Percentiles rank a stretch among this genome's conserved stretches.
Evolutionary conservation across 495 filamentous ascomycete genomes (phyloP).

Genomic region (Mycothermus thermophilus): DNA sequence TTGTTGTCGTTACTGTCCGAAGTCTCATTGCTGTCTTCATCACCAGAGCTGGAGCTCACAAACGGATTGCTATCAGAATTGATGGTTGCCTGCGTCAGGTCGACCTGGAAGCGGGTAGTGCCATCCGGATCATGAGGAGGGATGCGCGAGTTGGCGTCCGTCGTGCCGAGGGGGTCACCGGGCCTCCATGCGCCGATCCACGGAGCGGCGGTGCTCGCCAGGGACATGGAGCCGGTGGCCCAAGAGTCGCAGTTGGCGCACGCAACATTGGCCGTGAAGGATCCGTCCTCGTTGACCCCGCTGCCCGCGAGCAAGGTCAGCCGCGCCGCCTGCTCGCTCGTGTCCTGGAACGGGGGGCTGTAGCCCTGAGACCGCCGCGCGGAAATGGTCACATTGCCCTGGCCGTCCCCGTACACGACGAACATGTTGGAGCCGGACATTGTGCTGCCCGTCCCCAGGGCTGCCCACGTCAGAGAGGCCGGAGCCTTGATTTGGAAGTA

Average conservation of each 20-base stretch:
- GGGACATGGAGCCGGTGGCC: constrained; percentile 43
- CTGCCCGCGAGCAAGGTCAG: constrained; percentile 47
- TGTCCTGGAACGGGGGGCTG: constrained; percentile 38
- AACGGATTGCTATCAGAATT: constrained; percentile 50
- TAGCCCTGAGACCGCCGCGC: constrained; percentile 43
- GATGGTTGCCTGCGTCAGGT: constrained; percentile 41
- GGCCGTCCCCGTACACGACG: constrained; percentile 47
- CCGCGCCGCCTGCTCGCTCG: constrained; percentile 24
- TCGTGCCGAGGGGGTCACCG: constrained; percentile 43
- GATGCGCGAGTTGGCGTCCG: constrained; percentile 35
- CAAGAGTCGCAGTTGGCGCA: constrained; percentile 36
- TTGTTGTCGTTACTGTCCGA: not conserved
- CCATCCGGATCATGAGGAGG: constrained; percentile 43
- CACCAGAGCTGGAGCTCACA: too few relatives aligned
- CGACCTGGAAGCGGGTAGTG: constrained; percentile 41
- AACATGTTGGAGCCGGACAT: constrained; percentile 60
- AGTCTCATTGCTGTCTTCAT: too few relatives aligned
- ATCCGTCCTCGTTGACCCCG: constrained; percentile 32
- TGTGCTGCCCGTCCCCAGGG: constrained; percentile 44
- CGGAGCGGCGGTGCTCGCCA: constrained; percentile 30
- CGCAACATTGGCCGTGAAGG: constrained; percentile 50
- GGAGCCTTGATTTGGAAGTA: constrained; percentile 56
- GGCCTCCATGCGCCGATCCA: constrained; percentile 57
- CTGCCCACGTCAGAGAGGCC: constrained; percentile 46
- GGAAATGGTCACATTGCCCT: constrained; percentile 48